Evolutionary conservation across 23 red algal genomes (phyloP).

Genomic region (Gracilaria gracilis): DNA sequence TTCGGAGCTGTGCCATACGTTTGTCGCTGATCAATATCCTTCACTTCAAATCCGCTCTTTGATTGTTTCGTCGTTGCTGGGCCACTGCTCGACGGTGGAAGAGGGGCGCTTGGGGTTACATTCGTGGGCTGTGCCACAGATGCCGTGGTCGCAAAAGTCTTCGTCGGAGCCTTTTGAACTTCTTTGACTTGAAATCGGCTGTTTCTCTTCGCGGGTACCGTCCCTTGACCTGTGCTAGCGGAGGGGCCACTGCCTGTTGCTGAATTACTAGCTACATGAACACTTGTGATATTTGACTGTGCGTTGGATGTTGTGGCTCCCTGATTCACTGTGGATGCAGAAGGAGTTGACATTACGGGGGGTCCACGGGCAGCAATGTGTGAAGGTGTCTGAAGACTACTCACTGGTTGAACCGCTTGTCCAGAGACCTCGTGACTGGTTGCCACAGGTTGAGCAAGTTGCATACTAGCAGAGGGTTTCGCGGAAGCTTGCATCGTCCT

Average conservation of each 20-base stretch:
- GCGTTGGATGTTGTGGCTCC: too few species aligned
- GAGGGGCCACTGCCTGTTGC: neutral
- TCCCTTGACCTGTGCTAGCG: neutral
- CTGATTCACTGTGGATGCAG: neutral
- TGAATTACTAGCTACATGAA: too few species aligned
- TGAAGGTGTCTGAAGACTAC: neutral
- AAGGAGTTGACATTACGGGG: constrained; percentile 7
- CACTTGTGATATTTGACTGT: neutral
- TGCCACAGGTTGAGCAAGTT: constrained; percentile 1
- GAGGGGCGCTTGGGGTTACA: too few species aligned
- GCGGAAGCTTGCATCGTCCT: neutral
- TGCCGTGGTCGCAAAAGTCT: neutral
- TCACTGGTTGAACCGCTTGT: constrained; percentile 10
- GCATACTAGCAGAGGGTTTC: neutral
- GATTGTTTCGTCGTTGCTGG: neutral
- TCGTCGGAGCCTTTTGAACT: constrained; percentile 22
- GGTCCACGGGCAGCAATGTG: neutral
- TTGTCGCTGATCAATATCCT: constrained; percentile 61
- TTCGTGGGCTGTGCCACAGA: neutral
- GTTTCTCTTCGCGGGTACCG: constrained; percentile 32
- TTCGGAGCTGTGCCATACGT: neutral
- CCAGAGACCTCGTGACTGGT: neutral
- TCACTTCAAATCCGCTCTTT: constrained; percentile 73
- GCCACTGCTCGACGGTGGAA: too few species aligned
- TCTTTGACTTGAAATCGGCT: too few species aligned